phyloP scores from a whole-genome alignment of 495 filamentous ascomycete genomes.

The Delitschia confertaspora region DNA sequence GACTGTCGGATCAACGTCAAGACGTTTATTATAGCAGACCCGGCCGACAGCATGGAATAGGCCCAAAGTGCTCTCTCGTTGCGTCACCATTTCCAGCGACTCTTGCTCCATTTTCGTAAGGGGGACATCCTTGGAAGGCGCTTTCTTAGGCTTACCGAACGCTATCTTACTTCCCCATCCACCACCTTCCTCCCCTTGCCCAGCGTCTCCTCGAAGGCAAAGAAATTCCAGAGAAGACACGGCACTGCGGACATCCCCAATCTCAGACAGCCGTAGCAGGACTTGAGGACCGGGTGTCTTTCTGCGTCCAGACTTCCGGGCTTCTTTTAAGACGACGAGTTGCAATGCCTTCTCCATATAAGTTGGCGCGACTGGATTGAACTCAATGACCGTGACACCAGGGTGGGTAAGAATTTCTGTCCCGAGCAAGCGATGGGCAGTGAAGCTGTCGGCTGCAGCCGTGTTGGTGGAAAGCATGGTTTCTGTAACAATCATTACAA shows the following conservation, averaged over 20 bases:
- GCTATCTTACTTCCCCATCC: constrained; percentile 60
- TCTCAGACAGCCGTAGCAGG: constrained; percentile 64
- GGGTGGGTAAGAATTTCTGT: constrained; percentile 73
- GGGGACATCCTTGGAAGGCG: constrained; percentile 43
- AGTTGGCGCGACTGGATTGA: constrained; percentile 84
- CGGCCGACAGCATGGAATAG: constrained; percentile 96
- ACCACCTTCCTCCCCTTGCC: no score
- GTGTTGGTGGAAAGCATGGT: constrained; percentile 67
- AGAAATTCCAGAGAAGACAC: constrained; percentile 84
- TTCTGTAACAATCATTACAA: constrained; percentile 88
- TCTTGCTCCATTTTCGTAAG: constrained; percentile 65
- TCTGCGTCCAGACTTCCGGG: constrained; percentile 56
- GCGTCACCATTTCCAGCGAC: constrained; percentile 63
- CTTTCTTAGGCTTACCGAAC: constrained; percentile 55
- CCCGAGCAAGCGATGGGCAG: constrained; percentile 77
- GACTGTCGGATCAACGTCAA: constrained; percentile 32
- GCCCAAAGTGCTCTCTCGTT: constrained; percentile 76
- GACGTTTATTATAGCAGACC: constrained; percentile 87
- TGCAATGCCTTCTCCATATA: constrained; percentile 76
- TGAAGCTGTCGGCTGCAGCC: constrained; percentile 76
- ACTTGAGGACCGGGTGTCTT: constrained; percentile 61
- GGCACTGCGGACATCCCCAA: constrained; percentile 87
- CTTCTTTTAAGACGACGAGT: constrained; percentile 69
- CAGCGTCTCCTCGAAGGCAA: constrained; percentile 67
- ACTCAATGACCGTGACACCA: constrained; percentile 67